These are phyloP conservation scores for Helotiales sp. DNA, from an alignment of 2,329 filamentous ascomycete species.

Conservation along the genomic window DNA sequence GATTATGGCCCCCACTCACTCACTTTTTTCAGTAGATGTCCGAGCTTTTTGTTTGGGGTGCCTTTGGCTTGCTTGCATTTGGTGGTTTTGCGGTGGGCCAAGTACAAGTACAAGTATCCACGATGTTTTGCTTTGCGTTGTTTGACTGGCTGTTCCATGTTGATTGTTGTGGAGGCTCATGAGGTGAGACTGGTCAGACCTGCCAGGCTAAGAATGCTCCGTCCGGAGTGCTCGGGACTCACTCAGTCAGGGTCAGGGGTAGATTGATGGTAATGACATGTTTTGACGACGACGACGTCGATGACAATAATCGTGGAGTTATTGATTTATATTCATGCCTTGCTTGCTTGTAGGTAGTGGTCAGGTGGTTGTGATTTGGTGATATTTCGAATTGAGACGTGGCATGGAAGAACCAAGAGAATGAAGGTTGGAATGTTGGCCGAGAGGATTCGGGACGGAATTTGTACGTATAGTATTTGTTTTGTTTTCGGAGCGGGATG, in stretches of 20 bases:
- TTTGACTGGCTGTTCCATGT: slow-evolving; percentile 3
- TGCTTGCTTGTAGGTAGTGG: background rate
- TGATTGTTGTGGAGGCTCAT: background rate
- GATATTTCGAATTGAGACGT: background rate
- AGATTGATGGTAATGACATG: background rate
- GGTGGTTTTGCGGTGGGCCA: background rate
- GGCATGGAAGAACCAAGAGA: background rate
- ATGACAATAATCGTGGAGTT: background rate
- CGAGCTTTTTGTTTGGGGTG: background rate
- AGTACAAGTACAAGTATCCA: too few species aligned
- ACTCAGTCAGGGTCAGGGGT: background rate
- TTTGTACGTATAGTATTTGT: too few species aligned
- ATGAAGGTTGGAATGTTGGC: background rate
- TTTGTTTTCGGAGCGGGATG: background rate
- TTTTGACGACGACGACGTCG: background rate
- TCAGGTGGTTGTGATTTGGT: background rate
- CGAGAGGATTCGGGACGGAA: background rate
- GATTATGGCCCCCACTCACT: background rate
- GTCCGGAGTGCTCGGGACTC: slow-evolving; percentile 4
- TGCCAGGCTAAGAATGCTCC: too few species aligned
- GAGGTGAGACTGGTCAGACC: background rate
- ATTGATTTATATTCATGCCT: background rate
- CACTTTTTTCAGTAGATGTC: background rate
- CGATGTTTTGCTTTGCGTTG: slow-evolving; percentile 3
- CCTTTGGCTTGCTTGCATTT: background rate